Percentiles rank a stretch among this genome's conserved stretches.
phyloP scores from a whole-genome alignment of 306 rosid genomes.

The Trichosanthes truncata region DNA sequence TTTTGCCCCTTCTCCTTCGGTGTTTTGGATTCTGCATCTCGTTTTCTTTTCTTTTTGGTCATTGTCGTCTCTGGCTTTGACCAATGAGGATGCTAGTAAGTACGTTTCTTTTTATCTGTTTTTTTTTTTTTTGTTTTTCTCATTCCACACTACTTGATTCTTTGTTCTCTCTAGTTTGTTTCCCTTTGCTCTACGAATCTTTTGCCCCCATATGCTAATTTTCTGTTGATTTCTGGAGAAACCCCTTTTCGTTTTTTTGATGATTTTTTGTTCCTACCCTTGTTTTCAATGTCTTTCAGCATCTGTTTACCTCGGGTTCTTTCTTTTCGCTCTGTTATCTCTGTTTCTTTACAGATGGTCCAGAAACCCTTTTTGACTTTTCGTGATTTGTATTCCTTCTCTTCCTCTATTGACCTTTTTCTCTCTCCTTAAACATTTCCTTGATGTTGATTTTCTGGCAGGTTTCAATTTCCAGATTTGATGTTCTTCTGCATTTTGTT shows the following conservation, averaged over 20 bases:
- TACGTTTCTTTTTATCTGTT: slow-evolving; percentile 59
- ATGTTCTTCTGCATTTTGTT: not conserved
- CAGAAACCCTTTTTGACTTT: slow-evolving; percentile 16
- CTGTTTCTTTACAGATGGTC: slow-evolving; percentile 12
- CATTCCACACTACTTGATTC: not conserved
- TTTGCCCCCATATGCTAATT: not conserved
- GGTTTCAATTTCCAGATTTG: slow-evolving; percentile 5
- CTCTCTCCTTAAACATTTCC: not conserved
- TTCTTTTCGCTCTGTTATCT: not conserved
- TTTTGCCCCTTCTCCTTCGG: slow-evolving; percentile 4
- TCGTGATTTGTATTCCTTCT: not conserved
- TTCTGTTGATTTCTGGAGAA: not conserved
- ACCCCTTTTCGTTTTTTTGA: not conserved
- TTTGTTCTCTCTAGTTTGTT: not conserved
- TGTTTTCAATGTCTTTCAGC: not conserved
- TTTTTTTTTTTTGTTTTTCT: not conserved
- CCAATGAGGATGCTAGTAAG: slow-evolving; percentile 91
- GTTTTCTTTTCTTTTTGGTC: slow-evolving; percentile 33
- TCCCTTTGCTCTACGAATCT: not conserved
- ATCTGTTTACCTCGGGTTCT: slow-evolving; percentile 1
- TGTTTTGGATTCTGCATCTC: slow-evolving; percentile 25
- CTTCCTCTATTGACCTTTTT: not conserved
- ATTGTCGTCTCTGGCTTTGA: slow-evolving; percentile 47
- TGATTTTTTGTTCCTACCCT: not conserved
- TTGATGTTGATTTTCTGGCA: slow-evolving; percentile 1